Conservation (phyloP, 805 yeast genomes). For the Jamesozyma rosinii region DNA sequence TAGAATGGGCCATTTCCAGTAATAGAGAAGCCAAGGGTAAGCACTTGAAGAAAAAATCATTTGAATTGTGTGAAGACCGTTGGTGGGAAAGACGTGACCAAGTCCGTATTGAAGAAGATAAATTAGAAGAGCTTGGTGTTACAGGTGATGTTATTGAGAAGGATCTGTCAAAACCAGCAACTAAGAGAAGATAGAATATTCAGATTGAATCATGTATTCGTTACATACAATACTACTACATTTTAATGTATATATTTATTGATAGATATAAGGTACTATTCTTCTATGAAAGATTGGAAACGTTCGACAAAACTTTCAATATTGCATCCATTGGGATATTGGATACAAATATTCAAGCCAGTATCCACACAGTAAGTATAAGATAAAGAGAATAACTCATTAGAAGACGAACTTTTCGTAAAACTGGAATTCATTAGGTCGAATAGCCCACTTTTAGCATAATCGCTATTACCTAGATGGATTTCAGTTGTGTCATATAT, state of each 20-base stretch:
- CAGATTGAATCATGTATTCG: neutral
- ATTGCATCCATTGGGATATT: constrained; percentile 20
- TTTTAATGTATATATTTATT: too few relatives aligned
- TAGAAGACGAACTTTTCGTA: constrained; percentile 16
- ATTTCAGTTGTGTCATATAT: constrained; percentile 23
- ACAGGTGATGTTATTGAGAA: constrained; percentile 79
- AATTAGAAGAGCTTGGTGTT: constrained; percentile 82
- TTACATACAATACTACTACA: neutral
- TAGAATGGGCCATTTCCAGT: constrained; percentile 88
- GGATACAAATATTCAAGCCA: constrained; percentile 24
- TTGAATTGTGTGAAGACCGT: constrained; percentile 84
- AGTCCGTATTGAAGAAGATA: constrained; percentile 79
- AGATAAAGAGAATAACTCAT: constrained; percentile 23
- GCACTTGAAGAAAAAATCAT: constrained; percentile 77
- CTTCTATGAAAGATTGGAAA: constrained; percentile 23
- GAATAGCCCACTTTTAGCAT: constrained; percentile 5
- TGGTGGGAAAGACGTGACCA: constrained; percentile 99
- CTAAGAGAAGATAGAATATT: constrained; percentile 39
- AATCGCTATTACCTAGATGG: neutral
- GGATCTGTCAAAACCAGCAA: constrained; percentile 42
- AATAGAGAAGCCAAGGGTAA: constrained; percentile 83
- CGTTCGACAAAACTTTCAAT: constrained; percentile 25
- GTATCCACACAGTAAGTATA: constrained; percentile 14
- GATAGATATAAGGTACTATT: neutral
- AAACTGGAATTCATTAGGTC: constrained; percentile 16